Percentiles rank a stretch among this genome's conserved stretches.
These are phyloP conservation scores for Rachicladosporium sp. DNA, from an alignment of 2,329 filamentous ascomycete species.

Conservation along the genomic window DNA sequence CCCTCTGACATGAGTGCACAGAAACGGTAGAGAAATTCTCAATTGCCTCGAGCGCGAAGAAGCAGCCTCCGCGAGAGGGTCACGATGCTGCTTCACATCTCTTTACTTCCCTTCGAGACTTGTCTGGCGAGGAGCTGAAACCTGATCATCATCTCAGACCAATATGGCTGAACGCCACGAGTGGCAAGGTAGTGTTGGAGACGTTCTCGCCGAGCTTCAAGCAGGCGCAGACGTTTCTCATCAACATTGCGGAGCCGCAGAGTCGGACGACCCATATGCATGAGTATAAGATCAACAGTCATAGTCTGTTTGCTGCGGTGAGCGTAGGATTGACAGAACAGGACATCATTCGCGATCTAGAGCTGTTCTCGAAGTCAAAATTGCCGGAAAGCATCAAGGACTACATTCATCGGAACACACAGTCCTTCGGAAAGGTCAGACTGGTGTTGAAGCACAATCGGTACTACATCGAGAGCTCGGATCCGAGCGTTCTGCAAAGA, in stretches of 20 bases:
- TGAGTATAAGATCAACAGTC: constrained; percentile 82
- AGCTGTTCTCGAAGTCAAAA: constrained; percentile 78
- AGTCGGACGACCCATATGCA: constrained; percentile 84
- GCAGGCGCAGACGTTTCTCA: constrained; percentile 85
- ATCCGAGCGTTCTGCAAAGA: constrained; percentile 72
- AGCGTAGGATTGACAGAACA: constrained; percentile 82
- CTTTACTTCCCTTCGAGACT: constrained; percentile 55
- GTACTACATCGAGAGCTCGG: constrained; percentile 86
- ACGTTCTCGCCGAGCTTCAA: constrained; percentile 82
- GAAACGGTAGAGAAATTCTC: constrained; percentile 42
- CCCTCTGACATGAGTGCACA: constrained; percentile 11
- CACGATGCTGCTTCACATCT: constrained; percentile 44
- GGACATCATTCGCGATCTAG: constrained; percentile 81
- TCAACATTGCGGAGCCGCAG: constrained; percentile 86
- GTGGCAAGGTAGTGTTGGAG: constrained; percentile 81
- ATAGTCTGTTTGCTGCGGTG: constrained; percentile 89
- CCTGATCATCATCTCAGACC: constrained; percentile 81
- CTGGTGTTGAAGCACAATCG: constrained; percentile 88
- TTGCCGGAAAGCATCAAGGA: constrained; percentile 67
- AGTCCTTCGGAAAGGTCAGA: constrained; percentile 90
- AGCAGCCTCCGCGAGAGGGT: constrained; percentile 23
- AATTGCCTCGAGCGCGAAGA: constrained; percentile 37
- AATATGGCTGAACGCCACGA: constrained; percentile 82
- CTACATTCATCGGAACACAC: constrained; percentile 73
- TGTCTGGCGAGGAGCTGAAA: constrained; percentile 71